phyloP scores from a whole-genome alignment of 768 basidiomycete species.

The Psilocybe sp. region DNA sequence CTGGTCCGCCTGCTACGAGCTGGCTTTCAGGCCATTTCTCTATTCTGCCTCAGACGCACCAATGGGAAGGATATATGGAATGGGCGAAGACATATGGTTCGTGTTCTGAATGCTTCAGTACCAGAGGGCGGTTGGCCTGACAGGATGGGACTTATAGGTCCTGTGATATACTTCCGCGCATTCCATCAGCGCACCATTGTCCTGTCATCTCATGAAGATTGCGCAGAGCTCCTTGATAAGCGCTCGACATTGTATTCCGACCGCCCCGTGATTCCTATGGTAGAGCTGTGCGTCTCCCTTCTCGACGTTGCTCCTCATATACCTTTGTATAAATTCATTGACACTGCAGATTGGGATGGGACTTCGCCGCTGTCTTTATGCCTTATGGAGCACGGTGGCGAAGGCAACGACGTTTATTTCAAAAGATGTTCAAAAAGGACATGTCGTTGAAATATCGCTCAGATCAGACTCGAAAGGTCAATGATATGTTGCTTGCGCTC shows the following conservation, averaged over 20 bases:
- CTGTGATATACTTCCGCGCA: conserved; percentile 14
- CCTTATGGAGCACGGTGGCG: conserved; percentile 27
- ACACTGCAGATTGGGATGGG: conserved; percentile 25
- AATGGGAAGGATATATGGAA: no score
- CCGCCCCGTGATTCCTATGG: conserved; percentile 16
- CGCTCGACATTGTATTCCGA: conserved; percentile 21
- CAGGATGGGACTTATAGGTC: no score
- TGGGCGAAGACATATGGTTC: no score
- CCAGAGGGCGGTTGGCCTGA: no score
- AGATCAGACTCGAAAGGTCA: conserved; percentile 16
- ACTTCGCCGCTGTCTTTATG: conserved; percentile 23
- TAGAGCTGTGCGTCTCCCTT: conserved; percentile 14
- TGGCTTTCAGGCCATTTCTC: no score
- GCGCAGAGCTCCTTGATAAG: conserved; percentile 20
- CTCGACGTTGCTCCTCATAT: neutral
- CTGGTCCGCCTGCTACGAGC: no score
- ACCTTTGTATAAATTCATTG: neutral
- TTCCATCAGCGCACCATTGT: conserved; percentile 17
- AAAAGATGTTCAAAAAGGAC: conserved; percentile 21
- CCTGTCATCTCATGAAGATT: conserved; percentile 15
- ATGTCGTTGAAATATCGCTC: conserved; percentile 15
- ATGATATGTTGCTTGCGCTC: conserved; percentile 7
- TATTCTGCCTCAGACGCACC: no score
- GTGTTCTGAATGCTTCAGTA: no score
- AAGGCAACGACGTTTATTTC: conserved; percentile 20